Evolutionary conservation across 768 basidiomycete genomes (phyloP).

Genomic region (Pleurotus tuber-regium): DNA sequence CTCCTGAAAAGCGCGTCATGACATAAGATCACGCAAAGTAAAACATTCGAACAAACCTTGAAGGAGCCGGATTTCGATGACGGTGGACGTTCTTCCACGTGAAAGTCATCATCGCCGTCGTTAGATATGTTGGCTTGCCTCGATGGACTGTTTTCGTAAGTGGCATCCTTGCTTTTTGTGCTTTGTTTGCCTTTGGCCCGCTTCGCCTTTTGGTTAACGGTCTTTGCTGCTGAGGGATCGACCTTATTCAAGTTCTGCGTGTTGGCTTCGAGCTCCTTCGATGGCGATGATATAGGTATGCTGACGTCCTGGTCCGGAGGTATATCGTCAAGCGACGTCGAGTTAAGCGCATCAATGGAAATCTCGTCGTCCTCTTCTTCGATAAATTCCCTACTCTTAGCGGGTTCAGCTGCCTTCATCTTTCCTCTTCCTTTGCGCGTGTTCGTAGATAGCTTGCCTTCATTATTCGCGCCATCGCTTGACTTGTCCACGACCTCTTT

Average conservation of each 20-base stretch:
- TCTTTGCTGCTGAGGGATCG: slow-evolving; percentile 1
- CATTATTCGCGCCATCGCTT: slow-evolving; percentile 12
- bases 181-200: slow-evolving; percentile 13
- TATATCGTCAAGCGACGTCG: not conserved
- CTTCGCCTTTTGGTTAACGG: slow-evolving; percentile 1
- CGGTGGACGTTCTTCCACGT: not conserved
- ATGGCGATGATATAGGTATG: too few species aligned
- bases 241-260: not conserved
- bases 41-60: not conserved
- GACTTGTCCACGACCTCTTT: slow-evolving; percentile 19
- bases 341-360: not conserved
- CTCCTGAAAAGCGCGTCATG: slow-evolving; percentile 8
- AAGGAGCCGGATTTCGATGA: not conserved
- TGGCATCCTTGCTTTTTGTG: not conserved
- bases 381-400: slow-evolving; percentile 45
- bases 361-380: slow-evolving; percentile 27
- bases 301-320: too few species aligned
- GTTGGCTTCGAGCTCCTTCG: too few species aligned
- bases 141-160: slow-evolving; percentile 5
- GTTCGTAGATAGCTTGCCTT: slow-evolving; percentile 3
- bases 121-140: not conserved
- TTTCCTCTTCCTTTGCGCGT: slow-evolving; percentile 30
- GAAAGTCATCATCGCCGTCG: too few species aligned
- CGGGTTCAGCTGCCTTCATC: slow-evolving; percentile 27
- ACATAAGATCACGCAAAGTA: not conserved